Evolutionary conservation across 208 protist genomes (phyloP).

Genomic region (Giardia duodenalis): DNA sequence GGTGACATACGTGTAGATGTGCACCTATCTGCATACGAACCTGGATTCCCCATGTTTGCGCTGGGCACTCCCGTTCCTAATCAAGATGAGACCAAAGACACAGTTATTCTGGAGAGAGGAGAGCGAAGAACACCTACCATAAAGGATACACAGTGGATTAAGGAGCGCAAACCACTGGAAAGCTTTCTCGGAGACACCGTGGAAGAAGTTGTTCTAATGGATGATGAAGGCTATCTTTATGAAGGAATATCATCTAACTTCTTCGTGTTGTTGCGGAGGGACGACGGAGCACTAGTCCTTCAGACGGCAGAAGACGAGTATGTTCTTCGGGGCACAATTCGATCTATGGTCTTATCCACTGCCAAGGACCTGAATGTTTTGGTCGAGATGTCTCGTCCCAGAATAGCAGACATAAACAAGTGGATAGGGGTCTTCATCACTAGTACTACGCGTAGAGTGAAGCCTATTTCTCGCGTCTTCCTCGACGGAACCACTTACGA

Average conservation of each 20-base stretch:
- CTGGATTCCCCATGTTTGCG: neutral
- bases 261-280: neutral
- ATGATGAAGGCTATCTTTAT: neutral
- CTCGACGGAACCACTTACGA: no score
- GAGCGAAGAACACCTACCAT: neutral
- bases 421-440: neutral
- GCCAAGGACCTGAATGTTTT: neutral
- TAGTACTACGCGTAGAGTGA: neutral
- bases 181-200: neutral
- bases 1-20: neutral
- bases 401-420: neutral
- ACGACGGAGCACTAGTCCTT: neutral
- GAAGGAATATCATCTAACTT: conserved; percentile 10
- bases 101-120: neutral
- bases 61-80: neutral
- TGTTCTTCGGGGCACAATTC: neutral
- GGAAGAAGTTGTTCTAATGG: neutral
- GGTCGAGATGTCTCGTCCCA: neutral
- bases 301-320: neutral
- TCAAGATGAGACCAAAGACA: neutral
- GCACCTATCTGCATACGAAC: neutral
- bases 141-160: neutral
- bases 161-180: neutral
- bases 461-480: neutral
- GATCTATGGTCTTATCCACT: neutral